Evolutionary conservation across 2,329 filamentous ascomycete genomes (phyloP), one percentile per base, ranked within the genome.

Genomic region (Beauveria medogensis): DNA sequence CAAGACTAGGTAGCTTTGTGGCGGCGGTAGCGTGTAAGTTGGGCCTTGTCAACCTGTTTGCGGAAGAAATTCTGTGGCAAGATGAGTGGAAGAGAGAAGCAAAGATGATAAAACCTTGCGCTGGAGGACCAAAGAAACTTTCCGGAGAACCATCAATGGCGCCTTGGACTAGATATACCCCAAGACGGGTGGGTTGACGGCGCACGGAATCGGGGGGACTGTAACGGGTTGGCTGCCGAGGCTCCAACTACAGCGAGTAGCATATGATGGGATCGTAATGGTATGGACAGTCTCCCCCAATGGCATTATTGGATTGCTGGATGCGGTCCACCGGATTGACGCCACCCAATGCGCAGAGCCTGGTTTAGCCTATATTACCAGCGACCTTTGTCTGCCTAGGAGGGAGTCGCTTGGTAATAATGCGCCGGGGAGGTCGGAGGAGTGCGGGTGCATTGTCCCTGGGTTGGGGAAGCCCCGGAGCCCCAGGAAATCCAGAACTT

Each of bases 241-340:
- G 58, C 58, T 47, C 58, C 58, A 26, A 24, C 16, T 20, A 18
- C 51, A 60, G 28, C 58, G 51, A 60, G 58, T 54, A 43, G 58
- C 58, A 60, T 60, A 60, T 60, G 58, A 60, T 60, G 58, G 48
- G 58, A 60, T 60, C 50, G 58, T 48, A 60, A 60, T 54, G 20
- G 50, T 22, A 41, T 40, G 28, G 57, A 52, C 44, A 53, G 3
- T 26, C 48, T 53, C 10, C 26, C 26, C 40, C 43, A 20, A 22
- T 28, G 30, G 10, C 20, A 47, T 60, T 47, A 55, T 60, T 60
- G 50, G 58, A 18, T 20, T 54, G 50, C 20, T 37, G 43, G 26
- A 22, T 18, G 20, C 34, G 58, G 50, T 60, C 58, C 58, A 60
- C 58, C 46, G 30, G 43, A 47, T 54, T 48, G 30, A 48, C 58